Evolutionary conservation across 257 asterid genomes (phyloP).

Genomic region (Leptodermis oblonga): DNA sequence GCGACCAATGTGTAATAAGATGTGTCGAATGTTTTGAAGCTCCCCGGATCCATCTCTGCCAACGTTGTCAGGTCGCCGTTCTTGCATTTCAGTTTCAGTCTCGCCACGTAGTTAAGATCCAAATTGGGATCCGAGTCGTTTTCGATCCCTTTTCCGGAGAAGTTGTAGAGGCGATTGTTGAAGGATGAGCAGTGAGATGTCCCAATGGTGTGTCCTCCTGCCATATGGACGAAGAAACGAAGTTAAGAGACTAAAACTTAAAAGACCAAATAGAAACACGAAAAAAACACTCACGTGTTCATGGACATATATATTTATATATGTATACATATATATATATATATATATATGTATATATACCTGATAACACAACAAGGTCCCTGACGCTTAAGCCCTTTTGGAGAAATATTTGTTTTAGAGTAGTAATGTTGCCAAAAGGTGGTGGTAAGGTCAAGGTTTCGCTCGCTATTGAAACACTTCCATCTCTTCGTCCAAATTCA

Average conservation of each 20-base stretch:
- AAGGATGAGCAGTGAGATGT: conserved; percentile 42
- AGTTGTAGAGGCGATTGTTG: conserved; percentile 37
- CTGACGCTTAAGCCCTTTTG: conserved; percentile 33
- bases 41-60: conserved; percentile 50
- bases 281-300: no score
- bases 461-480: conserved; percentile 26
- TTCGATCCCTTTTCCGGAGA: conserved; percentile 23
- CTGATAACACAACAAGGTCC: conserved; percentile 47
- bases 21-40: conserved; percentile 32
- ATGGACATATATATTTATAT: no score
- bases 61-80: conserved; percentile 24
- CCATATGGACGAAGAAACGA: no score
- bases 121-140: conserved; percentile 28
- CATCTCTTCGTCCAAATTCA: conserved; percentile 47
- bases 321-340: no score
- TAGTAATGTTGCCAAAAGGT: conserved; percentile 28
- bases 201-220: conserved; percentile 45
- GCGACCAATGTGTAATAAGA: conserved; percentile 26
- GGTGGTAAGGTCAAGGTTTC: conserved; percentile 31
- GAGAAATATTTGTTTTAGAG: conserved; percentile 30
- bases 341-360: conserved; percentile 4
- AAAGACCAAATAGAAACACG: no score
- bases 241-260: no score
- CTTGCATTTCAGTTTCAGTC: conserved; percentile 27
- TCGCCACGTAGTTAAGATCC: conserved; percentile 26